Evolutionary conservation across 768 basidiomycete genomes (phyloP), one percentile per base, ranked within the genome.

Genomic region (Trametes coccinea): DNA sequence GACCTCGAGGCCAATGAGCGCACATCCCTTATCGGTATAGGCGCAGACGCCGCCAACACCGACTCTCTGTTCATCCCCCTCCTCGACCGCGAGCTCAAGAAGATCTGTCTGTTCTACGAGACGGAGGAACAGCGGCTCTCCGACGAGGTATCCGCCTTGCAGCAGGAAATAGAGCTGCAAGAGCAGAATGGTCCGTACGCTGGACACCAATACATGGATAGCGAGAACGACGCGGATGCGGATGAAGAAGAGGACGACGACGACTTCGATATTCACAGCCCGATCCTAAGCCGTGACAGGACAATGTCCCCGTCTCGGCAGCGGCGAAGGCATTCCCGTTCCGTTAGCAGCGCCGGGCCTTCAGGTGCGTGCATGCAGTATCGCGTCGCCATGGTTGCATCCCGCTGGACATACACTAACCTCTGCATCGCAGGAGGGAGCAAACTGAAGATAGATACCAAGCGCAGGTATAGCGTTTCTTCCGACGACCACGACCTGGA

Each of bases 101-200:
- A 95, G 81, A 87, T 98, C 16, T 75, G 78, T 22, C 55, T 76
- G 0, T 98, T 98, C 73, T 98, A 98, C 73, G 81, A 82, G 49
- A 69, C 74, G 2, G 92, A 95, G 73, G 88, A 92, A 69, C 82
- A 79, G 47, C 90, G 95, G 51, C 75, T 97, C 1, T 66, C 82
- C 4, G 80, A 81, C 1, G 88, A 89, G 34, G 74, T 89, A 4
- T 73, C 75, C 0, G 80, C 82, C 27, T 70, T 92, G 57, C 85
- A 89, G 67, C 79, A 78, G 22, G 78, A 84, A 31, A 79, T 90
- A 2, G 67, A 74, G 22, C 73, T 78, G 67, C 86, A 87, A 68
- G 90, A 92, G 59, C 83, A 84, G 52, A 72, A 77, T 0, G 88
- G 88, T 0, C 69, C 85, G 30, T 76, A 75, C 7, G 79, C 71